A percentile compares a stretch with the other conserved stretches of the same genome.
Conservation (phyloP, 441 rosid genomes). For the Biscutella laevigata region DNA sequence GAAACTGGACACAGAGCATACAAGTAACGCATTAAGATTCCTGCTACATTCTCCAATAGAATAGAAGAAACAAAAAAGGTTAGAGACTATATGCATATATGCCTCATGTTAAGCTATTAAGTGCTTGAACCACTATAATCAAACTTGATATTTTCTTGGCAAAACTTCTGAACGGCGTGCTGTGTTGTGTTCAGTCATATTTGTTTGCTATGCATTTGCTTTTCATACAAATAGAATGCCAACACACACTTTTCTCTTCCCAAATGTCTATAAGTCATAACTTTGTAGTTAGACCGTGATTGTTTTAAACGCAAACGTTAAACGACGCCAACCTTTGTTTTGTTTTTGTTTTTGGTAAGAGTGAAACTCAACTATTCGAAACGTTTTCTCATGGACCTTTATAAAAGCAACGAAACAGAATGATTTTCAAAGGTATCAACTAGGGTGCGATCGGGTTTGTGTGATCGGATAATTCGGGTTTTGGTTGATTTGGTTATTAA, state of each 20-base stretch:
- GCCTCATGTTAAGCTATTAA: slow-evolving; percentile 10
- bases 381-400: not conserved
- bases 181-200: not conserved
- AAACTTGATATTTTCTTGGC: slow-evolving; percentile 3
- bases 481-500: too few relatives aligned
- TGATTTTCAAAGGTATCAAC: too few relatives aligned
- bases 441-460: too few relatives aligned
- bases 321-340: not conserved
- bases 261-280: too few relatives aligned
- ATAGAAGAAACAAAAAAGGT: not conserved
- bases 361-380: not conserved
- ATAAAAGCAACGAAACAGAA: not conserved
- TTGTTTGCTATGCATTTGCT: slow-evolving; percentile 1
- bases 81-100: not conserved
- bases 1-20: not conserved
- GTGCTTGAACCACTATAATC: slow-evolving; percentile 10
- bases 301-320: not conserved
- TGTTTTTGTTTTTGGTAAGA: slow-evolving; percentile 1
- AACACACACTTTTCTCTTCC: too few relatives aligned
- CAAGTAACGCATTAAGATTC: not conserved
- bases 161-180: slow-evolving; percentile 4
- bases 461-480: too few relatives aligned
- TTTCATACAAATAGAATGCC: not conserved
- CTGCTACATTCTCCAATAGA: not conserved
- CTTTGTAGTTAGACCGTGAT: not conserved